Conservation (phyloP, 2,329 filamentous ascomycete species). For the Ceratocystis eucalypticola region DNA sequence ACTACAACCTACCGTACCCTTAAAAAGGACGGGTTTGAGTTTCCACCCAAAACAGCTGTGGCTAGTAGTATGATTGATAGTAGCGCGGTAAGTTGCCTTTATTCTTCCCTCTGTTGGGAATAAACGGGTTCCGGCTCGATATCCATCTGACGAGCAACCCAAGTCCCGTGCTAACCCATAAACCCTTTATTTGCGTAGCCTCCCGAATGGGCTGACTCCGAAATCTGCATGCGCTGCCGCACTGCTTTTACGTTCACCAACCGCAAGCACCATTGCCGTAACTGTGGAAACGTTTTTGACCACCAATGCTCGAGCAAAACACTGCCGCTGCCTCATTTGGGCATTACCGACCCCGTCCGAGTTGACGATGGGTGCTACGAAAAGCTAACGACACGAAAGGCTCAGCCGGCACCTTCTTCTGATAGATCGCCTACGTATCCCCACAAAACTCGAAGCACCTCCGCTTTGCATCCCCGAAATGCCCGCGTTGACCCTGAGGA, state of each 20-base stretch:
- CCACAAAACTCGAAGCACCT: conserved; percentile 51
- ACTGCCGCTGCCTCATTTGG: conserved; percentile 78
- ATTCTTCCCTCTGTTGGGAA: not conserved
- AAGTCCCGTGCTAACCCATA: no score
- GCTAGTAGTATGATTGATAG: conserved; percentile 98
- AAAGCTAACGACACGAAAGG: conserved; percentile 63
- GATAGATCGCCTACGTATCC: conserved; percentile 38
- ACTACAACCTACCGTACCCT: conserved; percentile 72
- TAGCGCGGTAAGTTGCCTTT: conserved; percentile 56
- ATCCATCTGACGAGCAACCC: not conserved
- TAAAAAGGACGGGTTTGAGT: conserved; percentile 64
- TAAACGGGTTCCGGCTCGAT: not conserved
- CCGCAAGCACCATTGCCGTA: conserved; percentile 93
- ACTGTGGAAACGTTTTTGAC: conserved; percentile 96
- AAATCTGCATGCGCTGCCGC: conserved; percentile 96
- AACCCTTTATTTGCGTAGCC: conserved; percentile 40
- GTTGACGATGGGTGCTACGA: conserved; percentile 94
- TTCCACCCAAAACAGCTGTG: conserved; percentile 74
- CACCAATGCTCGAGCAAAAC: conserved; percentile 86
- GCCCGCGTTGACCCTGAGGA: conserved; percentile 62
- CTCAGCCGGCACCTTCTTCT: conserved; percentile 30
- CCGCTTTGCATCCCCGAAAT: conserved; percentile 74
- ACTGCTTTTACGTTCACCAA: conserved; percentile 96
- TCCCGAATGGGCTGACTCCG: conserved; percentile 93
- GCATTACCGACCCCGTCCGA: conserved; percentile 78